Evolutionary conservation across 2,329 filamentous ascomycete species (phyloP).

Genomic region (Trichoderma hamatum): DNA sequence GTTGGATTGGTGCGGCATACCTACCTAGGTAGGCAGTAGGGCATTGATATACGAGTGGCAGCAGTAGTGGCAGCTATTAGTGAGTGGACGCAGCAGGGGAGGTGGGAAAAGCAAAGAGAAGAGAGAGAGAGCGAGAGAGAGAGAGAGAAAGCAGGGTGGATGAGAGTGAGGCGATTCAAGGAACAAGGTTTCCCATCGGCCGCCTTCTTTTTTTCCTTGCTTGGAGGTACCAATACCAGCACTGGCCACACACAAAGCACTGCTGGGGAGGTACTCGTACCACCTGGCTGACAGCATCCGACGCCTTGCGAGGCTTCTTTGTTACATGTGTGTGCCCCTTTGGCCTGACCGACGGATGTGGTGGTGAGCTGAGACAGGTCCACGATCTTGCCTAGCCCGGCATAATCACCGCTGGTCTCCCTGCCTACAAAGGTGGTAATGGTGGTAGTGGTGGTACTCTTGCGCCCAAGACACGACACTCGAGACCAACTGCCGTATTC

Average conservation of each 20-base stretch:
- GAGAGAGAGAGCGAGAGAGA: no score
- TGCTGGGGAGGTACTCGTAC: not conserved
- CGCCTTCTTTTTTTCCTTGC: not conserved
- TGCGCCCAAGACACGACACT: not conserved
- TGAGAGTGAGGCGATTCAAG: slow-evolving; percentile 11
- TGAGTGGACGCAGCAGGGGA: not conserved
- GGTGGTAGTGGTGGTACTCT: not conserved
- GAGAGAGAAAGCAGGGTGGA: not conserved
- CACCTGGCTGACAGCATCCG: not conserved
- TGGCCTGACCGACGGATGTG: not conserved
- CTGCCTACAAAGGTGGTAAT: not conserved
- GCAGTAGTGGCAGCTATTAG: not conserved
- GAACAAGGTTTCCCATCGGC: not conserved
- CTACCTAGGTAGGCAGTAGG: not conserved
- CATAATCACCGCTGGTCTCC: not conserved
- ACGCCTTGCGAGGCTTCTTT: not conserved
- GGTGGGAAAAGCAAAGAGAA: not conserved
- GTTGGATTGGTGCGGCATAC: no score
- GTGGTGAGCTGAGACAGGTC: not conserved
- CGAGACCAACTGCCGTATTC: no score
- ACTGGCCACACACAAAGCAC: not conserved
- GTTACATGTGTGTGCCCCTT: not conserved
- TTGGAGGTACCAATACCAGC: not conserved
- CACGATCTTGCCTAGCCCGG: not conserved
- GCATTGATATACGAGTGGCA: not conserved